Evolutionary conservation across 768 basidiomycete genomes (phyloP).

Genomic region (Serendipita sp.): DNA sequence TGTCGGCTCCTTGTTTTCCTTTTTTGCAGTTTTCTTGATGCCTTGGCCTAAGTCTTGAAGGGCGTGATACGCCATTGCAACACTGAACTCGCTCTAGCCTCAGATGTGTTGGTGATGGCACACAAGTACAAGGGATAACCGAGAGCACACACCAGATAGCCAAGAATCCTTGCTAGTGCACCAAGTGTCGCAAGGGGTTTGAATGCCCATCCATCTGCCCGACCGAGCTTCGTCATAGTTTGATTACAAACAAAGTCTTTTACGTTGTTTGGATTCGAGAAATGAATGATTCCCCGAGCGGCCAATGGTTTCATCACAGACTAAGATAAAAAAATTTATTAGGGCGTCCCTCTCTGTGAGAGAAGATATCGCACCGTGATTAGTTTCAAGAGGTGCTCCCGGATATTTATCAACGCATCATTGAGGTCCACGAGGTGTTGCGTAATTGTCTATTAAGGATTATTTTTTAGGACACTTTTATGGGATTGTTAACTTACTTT

Average conservation of each 20-base stretch:
- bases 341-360: conserved; percentile 6
- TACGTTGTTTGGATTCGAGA: conserved; percentile 41
- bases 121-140: conserved; percentile 5
- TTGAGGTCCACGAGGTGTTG: conserved; percentile 65
- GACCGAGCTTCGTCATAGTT: conserved; percentile 24
- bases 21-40: conserved; percentile 16
- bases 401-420: conserved; percentile 44
- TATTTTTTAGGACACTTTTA: not conserved
- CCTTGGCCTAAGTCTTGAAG: conserved; percentile 36
- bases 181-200: conserved; percentile 33
- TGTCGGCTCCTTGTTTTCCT: conserved; percentile 17
- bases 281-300: conserved; percentile 28
- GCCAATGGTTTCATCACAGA: conserved; percentile 23
- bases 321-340: conserved; percentile 11
- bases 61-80: conserved; percentile 56
- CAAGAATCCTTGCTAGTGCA: conserved; percentile 34
- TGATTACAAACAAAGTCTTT: conserved; percentile 47
- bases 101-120: not conserved
- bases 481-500: conserved; percentile 36
- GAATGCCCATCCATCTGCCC: conserved; percentile 11
- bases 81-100: conserved; percentile 62
- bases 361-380: conserved; percentile 44
- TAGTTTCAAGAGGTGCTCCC: conserved; percentile 46
- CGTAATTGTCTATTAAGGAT: conserved; percentile 38
- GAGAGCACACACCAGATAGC: conserved; percentile 46